phyloP scores from a whole-genome alignment of 805 yeast genomes.

The Lipomyces chichibuensis region DNA sequence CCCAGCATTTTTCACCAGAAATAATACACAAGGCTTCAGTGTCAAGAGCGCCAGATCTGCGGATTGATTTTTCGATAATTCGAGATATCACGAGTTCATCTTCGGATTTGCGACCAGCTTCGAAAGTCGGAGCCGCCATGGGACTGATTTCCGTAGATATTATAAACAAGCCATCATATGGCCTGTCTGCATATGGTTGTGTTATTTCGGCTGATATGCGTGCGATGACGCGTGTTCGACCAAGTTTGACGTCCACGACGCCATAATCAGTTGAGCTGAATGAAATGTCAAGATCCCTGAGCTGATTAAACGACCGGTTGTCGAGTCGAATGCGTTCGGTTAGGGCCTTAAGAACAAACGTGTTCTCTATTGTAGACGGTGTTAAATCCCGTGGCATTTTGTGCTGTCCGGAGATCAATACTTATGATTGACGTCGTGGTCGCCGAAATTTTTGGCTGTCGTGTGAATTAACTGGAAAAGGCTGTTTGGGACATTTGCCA shows the following conservation, averaged over 20 bases:
- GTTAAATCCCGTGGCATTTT: conserved; percentile 66
- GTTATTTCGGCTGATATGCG: conserved; percentile 75
- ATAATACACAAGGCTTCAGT: conserved; percentile 86
- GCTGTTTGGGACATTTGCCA: not conserved
- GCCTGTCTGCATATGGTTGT: conserved; percentile 85
- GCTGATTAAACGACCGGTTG: conserved; percentile 65
- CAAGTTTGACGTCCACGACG: conserved; percentile 75
- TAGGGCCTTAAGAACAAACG: conserved; percentile 65
- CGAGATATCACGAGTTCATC: conserved; percentile 81
- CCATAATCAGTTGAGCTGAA: conserved; percentile 73
- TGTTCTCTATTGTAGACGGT: conserved; percentile 64
- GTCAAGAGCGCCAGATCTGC: conserved; percentile 89
- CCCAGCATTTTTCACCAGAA: conserved; percentile 92
- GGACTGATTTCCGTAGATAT: conserved; percentile 87
- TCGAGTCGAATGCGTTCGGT: conserved; percentile 66
- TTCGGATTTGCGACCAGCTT: conserved; percentile 67
- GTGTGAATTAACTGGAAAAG: not conserved
- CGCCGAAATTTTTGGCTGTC: not conserved
- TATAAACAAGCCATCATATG: conserved; percentile 86
- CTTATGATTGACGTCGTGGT: not conserved
- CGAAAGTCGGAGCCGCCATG: conserved; percentile 86
- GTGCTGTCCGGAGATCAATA: not conserved
- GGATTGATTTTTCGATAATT: conserved; percentile 85
- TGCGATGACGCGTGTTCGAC: conserved; percentile 70
- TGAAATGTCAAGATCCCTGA: conserved; percentile 65